These are phyloP conservation scores for Piloderma croceum DNA, from an alignment of 768 basidiomycete genomes.

Conservation along the genomic window DNA sequence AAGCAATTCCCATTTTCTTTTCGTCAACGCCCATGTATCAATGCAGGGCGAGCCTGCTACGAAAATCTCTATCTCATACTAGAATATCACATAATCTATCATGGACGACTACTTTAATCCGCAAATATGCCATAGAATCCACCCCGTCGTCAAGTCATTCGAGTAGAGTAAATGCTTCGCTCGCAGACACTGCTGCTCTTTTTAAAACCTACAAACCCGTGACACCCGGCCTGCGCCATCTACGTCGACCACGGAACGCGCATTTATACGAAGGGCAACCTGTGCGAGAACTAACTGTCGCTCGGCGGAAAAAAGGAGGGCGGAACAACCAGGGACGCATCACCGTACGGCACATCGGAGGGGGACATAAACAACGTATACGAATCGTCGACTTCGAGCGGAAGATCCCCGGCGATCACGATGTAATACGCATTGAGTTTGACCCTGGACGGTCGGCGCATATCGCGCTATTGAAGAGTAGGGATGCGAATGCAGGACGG, in stretches of 20 bases:
- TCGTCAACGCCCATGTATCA: too few species aligned
- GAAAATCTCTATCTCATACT: too few species aligned
- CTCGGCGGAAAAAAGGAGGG: constrained; percentile 82
- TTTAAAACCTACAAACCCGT: constrained; percentile 91
- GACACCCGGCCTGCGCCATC: constrained; percentile 81
- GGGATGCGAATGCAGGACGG: constrained; percentile 48
- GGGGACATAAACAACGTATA: constrained; percentile 84
- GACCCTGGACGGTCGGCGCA: constrained; percentile 93
- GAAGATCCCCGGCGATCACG: constrained; percentile 70
- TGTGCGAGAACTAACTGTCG: constrained; percentile 71
- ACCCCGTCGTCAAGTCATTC: not conserved
- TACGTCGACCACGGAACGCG: constrained; percentile 71
- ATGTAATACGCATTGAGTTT: constrained; percentile 93
- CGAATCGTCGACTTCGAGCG: constrained; percentile 84
- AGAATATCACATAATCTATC: too few species aligned
- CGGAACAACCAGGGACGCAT: constrained; percentile 79
- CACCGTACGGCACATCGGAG: constrained; percentile 84
- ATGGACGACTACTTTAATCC: too few species aligned
- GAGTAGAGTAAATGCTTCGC: constrained; percentile 31
- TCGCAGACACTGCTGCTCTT: constrained; percentile 47
- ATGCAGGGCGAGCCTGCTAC: too few species aligned
- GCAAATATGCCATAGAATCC: constrained; percentile 36
- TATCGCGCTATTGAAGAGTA: constrained; percentile 79
- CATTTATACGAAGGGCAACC: constrained; percentile 88
- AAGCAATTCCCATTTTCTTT: too few species aligned